These are phyloP conservation scores for Berberis vulgaris DNA, from an alignment of 164 flowering plant species.

Conservation along the genomic window DNA sequence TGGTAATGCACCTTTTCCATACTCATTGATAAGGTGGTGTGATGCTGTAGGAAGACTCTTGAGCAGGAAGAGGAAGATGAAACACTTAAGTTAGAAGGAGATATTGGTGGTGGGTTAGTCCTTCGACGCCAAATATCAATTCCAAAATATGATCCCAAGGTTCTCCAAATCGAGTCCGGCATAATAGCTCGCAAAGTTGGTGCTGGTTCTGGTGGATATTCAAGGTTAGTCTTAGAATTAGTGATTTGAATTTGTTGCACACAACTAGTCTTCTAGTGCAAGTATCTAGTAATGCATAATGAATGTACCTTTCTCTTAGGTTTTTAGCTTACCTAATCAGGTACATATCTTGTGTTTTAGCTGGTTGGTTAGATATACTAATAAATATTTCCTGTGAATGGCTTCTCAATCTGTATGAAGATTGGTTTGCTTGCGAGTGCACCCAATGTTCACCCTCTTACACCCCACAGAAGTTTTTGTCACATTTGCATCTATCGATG, in stretches of 20 bases:
- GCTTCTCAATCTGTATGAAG: constrained; percentile 21
- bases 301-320: neutral
- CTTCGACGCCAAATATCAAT: constrained; percentile 46
- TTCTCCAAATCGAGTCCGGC: constrained; percentile 48
- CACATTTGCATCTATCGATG: constrained; percentile 57
- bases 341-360: neutral
- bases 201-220: constrained; percentile 96
- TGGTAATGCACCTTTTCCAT: too few species aligned
- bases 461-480: constrained; percentile 76
- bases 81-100: constrained; percentile 66
- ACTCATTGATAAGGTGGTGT: neutral
- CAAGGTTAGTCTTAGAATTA: constrained; percentile 40
- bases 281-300: neutral
- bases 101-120: constrained; percentile 77
- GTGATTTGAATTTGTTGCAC: neutral
- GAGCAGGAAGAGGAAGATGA: constrained; percentile 71
- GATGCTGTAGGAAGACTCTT: constrained; percentile 39
- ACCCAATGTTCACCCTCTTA: constrained; percentile 64
- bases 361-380: neutral
- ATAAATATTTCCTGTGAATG: neutral
- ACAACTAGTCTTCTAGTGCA: neutral
- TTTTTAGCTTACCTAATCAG: neutral
- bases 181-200: constrained; percentile 68
- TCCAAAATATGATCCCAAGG: constrained; percentile 38
- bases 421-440: constrained; percentile 87